Evolutionary conservation across 2,329 filamentous ascomycete genomes (phyloP), one percentile per base, ranked within the genome.

Genomic region (Scopulariopsis brevicaulis): DNA sequence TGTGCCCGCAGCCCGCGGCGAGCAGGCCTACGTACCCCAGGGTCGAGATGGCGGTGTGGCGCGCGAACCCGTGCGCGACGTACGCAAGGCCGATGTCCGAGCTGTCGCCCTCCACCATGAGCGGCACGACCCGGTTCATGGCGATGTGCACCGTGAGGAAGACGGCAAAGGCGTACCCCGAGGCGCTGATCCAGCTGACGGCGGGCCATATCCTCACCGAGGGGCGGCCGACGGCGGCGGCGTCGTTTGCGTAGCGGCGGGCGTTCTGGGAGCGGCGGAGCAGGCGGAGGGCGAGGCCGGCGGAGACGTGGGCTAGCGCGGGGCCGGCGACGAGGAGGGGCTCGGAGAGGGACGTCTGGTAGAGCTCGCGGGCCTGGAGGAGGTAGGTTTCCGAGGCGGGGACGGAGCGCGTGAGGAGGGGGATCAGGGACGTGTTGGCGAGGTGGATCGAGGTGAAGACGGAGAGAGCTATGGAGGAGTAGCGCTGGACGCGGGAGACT

Each of bases 351-450:
- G 86, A 80, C 1, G 90, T 92, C 71, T 96, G 93, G 75, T 97
- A 97, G 70, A 94, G 85, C 54, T 95, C 92, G 61, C 93, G 84
- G 32, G 91, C 92, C 70, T 96, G 89, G 62, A 97, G 86, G 54
- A 97, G 84, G 71, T 91, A 96, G 55, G 84, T 85, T 68, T 96
- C 92, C 60, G 88, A 88, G 56, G 84, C 81, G 10, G 86, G 75
- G 7, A 94, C 82, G 53, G 87, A 90, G 59, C 79, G 82, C 48
- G 88, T 90, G 55, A 85, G 65, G 43, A 94, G 81, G 0, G 90
- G 91, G 62, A 95, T 86, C 51, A 96, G 70, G 8, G 89, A 89
- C 37, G 90, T 93, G 65, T 92, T 96, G 65, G 85, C 79, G 61
- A 94, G 76, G 73, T 96, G 91, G 59, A 94, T 78, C 34, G 83